These are phyloP conservation scores for Podospora pseudocomata DNA, from an alignment of 495 filamentous ascomycete genomes.

Conservation along the genomic window DNA sequence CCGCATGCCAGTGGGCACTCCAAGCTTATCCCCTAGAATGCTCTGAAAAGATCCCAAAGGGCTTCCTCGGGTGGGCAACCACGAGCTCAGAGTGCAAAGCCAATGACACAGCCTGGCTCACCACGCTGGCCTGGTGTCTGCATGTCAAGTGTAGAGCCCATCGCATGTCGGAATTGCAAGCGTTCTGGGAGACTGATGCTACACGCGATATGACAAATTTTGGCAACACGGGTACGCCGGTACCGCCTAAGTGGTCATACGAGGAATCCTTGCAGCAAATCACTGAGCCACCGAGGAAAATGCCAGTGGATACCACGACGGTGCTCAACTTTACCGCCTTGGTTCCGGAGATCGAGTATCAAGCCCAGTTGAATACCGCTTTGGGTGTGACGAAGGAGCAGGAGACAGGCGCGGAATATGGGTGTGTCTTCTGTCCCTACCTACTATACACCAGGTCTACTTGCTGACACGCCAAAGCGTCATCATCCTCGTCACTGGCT, in stretches of 20 bases:
- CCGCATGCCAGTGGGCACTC: constrained; percentile 2
- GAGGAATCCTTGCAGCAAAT: not conserved
- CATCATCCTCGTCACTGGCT: constrained; percentile 11
- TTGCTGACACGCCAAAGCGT: not conserved
- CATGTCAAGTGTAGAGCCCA: not conserved
- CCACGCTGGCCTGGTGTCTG: constrained; percentile 10
- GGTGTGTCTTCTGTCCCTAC: not conserved
- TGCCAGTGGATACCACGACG: not conserved
- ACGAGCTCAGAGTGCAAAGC: not conserved
- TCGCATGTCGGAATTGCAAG: constrained; percentile 4
- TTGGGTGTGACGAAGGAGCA: constrained; percentile 3
- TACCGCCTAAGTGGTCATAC: not conserved
- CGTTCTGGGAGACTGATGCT: constrained; percentile 1
- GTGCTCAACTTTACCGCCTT: constrained; percentile 7
- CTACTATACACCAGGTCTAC: not conserved
- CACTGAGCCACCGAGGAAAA: not conserved
- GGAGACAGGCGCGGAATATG: constrained; percentile 1
- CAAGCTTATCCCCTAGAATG: not conserved
- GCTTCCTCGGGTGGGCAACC: not conserved
- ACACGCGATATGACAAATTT: not conserved
- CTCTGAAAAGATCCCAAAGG: not conserved
- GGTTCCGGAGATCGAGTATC: not conserved
- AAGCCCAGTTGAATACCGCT: not conserved
- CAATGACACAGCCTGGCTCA: constrained; percentile 9
- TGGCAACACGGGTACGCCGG: not conserved